Percentiles rank a stretch among this genome's conserved stretches.
Conservation (phyloP, 116 monocot genomes). For the Papilionanthe hybrid region DNA sequence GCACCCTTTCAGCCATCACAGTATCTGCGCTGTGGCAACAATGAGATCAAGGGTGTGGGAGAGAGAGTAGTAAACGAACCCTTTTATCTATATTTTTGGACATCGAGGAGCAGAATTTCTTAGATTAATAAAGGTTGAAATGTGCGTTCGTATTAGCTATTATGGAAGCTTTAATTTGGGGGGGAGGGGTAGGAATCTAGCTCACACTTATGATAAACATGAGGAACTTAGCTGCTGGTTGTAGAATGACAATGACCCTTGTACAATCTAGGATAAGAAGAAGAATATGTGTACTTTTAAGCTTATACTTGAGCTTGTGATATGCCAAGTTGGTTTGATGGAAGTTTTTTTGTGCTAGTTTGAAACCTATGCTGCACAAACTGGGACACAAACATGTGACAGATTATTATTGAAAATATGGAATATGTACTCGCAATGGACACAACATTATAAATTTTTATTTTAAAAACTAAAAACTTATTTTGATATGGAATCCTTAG, state of each 20-base stretch:
- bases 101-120: background rate
- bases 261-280: background rate
- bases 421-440: too few relatives aligned
- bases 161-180: conserved; percentile 5
- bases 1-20: background rate
- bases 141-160: background rate
- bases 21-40: background rate
- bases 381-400: too few relatives aligned
- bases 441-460: too few relatives aligned
- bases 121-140: background rate
- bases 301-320: background rate
- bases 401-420: too few relatives aligned
- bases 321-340: background rate
- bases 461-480: too few relatives aligned
- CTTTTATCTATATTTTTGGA: background rate
- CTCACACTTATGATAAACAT: background rate
- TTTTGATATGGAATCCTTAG: too few relatives aligned
- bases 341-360: background rate
- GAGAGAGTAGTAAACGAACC: background rate
- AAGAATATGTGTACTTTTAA: background rate
- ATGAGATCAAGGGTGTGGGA: background rate
- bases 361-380: too few relatives aligned
- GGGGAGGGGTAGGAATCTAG: background rate
- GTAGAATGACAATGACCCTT: background rate
- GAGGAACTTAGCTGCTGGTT: background rate